Evolutionary conservation across 2,329 filamentous ascomycete genomes (phyloP).

Genomic region (Aureobasidium sp.): DNA sequence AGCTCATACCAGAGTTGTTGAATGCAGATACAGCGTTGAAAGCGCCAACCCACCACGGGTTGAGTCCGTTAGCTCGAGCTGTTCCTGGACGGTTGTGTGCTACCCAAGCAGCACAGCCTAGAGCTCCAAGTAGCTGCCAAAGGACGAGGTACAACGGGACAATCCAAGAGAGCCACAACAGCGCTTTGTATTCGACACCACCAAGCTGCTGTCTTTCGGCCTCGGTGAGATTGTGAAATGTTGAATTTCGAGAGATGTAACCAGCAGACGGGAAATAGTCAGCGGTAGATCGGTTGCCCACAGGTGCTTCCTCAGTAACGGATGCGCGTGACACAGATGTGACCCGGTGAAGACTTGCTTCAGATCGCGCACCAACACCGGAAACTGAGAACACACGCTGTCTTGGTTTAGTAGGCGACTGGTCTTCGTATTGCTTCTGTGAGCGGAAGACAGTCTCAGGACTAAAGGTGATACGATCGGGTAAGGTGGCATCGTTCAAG

Average conservation of each 20-base stretch:
- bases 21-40: slow-evolving; percentile 62
- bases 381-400: slow-evolving; percentile 4
- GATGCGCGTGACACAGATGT: background rate
- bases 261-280: slow-evolving; percentile 13
- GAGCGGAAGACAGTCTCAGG: slow-evolving; percentile 20
- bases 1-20: slow-evolving; percentile 62
- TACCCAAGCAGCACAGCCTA: slow-evolving; percentile 56
- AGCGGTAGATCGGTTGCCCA: background rate
- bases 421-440: background rate
- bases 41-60: slow-evolving; percentile 59
- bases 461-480: slow-evolving; percentile 22
- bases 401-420: background rate
- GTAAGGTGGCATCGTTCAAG: background rate
- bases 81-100: slow-evolving; percentile 41
- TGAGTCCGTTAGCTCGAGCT: slow-evolving; percentile 47
- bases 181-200: slow-evolving; percentile 55
- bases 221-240: slow-evolving; percentile 45
- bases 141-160: slow-evolving; percentile 52
- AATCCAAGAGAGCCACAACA: slow-evolving; percentile 49
- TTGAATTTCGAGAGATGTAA: slow-evolving; percentile 41
- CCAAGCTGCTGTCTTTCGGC: slow-evolving; percentile 51
- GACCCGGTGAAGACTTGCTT: slow-evolving; percentile 19
- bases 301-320: background rate
- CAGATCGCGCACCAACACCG: slow-evolving; percentile 26
- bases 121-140: slow-evolving; percentile 50